Evolutionary conservation across 2,329 filamentous ascomycete genomes (phyloP), one percentile per base, ranked within the genome.

Genomic region (Aspergillus fumigatus): DNA sequence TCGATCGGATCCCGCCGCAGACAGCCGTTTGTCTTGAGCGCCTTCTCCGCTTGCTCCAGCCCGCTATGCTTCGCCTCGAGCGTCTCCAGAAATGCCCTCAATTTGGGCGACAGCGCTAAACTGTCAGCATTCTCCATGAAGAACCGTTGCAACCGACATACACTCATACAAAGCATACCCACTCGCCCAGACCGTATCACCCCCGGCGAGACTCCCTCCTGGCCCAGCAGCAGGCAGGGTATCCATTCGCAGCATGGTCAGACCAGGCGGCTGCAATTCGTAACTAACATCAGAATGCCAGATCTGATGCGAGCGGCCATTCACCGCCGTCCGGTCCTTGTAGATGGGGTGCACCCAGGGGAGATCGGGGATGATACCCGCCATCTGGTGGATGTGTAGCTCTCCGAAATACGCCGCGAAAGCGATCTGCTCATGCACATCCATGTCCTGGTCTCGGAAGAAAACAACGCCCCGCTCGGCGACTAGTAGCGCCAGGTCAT

Each of bases 381-480:
- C 61, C 59, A 51, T 57, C 41, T n/a, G 55, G 19, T 68, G 64
- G 38, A 67, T 59, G 43, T 69, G 67, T 47, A 67, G 53, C 7
- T 45, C 56, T 9, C 70, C 70, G 55, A 70, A 71, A 40, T 68
- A 69, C 26, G 62, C 57, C 8, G 64, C 67, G 27, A 82, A 67
- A 29, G 69, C 66, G 25, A 77, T 75, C 35, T 63, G 59, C 43
- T 57, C 40, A 11, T 63, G 53, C 1, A 56, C 55, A 4, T 55
- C 56, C 25, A 87, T 63, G 48, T 75, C 73, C 65, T 86, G 84
- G 59, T 85, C 73, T 19, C 84, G 74, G 67, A 87, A 81, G 66
- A 86, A 85, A 4, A 86, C 83, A 2, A 86, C 83, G 35, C 80
- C 83, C 25, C 84, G 71, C 70, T 86, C 83, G 0, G 83, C 83